Evolutionary conservation across 202 grass and related monocot species (phyloP).

Genomic region (Panicum virgatum): DNA sequence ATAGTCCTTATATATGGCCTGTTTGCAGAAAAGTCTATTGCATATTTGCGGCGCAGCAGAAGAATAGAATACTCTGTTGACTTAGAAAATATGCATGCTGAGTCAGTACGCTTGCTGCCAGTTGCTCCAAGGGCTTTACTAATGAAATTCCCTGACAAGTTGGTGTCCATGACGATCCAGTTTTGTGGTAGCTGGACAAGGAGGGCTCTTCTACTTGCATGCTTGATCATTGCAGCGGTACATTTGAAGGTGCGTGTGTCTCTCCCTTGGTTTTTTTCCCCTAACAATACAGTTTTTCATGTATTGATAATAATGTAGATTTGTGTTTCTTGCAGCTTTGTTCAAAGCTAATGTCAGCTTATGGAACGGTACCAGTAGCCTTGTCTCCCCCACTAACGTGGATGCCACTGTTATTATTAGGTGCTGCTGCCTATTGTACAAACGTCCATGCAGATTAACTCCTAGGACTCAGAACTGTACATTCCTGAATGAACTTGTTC

Average conservation of each 20-base stretch:
- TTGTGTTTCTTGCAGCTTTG: conserved; percentile 51
- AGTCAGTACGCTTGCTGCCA: conserved; percentile 22
- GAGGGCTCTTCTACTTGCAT: conserved; percentile 52
- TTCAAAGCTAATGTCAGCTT: conserved; percentile 67
- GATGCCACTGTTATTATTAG: conserved; percentile 65
- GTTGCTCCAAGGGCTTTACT: not conserved
- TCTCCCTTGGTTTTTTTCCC: not conserved
- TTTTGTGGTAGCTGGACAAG: conserved; percentile 51
- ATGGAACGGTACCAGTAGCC: conserved; percentile 60
- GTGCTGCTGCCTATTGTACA: conserved; percentile 58
- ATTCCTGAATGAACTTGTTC: not conserved
- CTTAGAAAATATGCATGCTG: not conserved
- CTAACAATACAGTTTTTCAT: not conserved
- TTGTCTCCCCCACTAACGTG: conserved; percentile 70
- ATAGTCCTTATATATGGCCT: conserved; percentile 61
- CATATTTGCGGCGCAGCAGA: conserved; percentile 25
- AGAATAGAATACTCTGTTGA: conserved; percentile 26
- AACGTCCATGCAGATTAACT: conserved; percentile 37
- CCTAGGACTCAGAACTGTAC: not conserved
- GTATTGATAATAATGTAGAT: conserved; percentile 11
- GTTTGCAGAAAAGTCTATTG: conserved; percentile 61
- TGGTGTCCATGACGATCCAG: conserved; percentile 17
- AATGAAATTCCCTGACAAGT: conserved; percentile 13
- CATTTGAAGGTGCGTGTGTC: conserved; percentile 66
- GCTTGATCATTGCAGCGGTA: conserved; percentile 38